Evolutionary conservation across 2,329 filamentous ascomycete genomes (phyloP), one percentile per base, ranked within the genome.

Genomic region (Diaporthe humulicola): DNA sequence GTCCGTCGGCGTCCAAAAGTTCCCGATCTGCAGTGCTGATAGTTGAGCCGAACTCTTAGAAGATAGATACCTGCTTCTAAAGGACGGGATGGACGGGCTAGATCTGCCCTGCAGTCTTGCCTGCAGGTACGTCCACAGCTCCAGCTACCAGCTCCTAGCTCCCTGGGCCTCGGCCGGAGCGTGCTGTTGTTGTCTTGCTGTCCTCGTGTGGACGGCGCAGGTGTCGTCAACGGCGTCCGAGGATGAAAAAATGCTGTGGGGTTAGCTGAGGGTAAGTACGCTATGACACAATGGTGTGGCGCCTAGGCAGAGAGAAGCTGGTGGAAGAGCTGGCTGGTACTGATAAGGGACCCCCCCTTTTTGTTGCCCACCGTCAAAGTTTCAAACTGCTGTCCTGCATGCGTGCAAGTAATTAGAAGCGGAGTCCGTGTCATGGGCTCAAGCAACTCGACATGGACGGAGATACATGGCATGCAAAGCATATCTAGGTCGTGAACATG

Each of bases 301-400:
- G 48, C 48, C 64, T 22, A 54, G 48, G 64, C 64, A 54, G 45
- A 54, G 64, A 54, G 64, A 69, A 69, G 64, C 48, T 69, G 64
- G 64, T 54, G 33, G 48, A 67, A 67, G 19, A 14, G 19, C 36
- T 42, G 30, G 22, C 38, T 67, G 45, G 12, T 52, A 7, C 25
- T 54, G 64, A 69, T 69, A 69, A 69, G 64, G 64, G 36, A 69
- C 22, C 45, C 48, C 64, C 60, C 30, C 9, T 69, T 69, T 69
- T 30, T 22, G 45, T 30, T 54, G 64, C 64, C 64, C 64, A 69
- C 64, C 25, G 15, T 28, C 48, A 69, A 40, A 54, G 64, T 69
- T 69, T 69, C 64, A 69, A 69, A 33, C n/a, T 54, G 64, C 33
- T 52, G 36, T 69, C 64, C 64, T 69, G 64, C 64, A 67, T 67